A percentile compares a stretch with the other conserved stretches of the same genome.
Evolutionary conservation across 129 eudicot genomes (phyloP).

Genomic region (Arctium minus): DNA sequence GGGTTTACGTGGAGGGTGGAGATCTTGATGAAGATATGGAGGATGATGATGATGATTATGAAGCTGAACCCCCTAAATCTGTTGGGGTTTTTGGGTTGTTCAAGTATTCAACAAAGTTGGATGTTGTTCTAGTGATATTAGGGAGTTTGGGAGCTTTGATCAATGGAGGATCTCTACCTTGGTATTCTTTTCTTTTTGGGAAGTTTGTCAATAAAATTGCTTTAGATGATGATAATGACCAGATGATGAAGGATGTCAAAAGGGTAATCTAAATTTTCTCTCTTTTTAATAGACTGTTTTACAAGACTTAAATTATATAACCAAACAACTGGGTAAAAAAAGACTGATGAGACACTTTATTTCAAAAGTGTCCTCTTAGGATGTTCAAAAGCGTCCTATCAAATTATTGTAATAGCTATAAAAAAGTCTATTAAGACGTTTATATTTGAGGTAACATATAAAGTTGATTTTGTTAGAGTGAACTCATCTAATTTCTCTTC

Average conservation of each 20-base stretch:
- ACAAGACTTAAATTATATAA: not conserved
- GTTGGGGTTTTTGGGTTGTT: slow-evolving; percentile 57
- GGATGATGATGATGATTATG: slow-evolving; percentile 45
- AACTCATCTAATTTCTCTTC: not conserved
- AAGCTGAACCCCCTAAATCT: slow-evolving; percentile 33
- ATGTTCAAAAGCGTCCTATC: not conserved
- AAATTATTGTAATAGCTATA: too few species aligned
- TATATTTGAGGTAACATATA: too few species aligned
- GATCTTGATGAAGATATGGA: slow-evolving; percentile 13
- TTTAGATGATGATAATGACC: slow-evolving; percentile 33
- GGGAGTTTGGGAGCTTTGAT: slow-evolving; percentile 76
- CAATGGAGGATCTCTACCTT: slow-evolving; percentile 85
- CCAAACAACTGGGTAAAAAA: not conserved
- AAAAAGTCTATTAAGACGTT: too few species aligned
- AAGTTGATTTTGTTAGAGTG: not conserved
- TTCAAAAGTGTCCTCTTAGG: not conserved
- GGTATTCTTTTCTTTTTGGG: slow-evolving; percentile 77
- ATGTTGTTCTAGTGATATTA: slow-evolving; percentile 46
- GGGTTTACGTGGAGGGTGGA: slow-evolving; percentile 6
- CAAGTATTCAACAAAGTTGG: slow-evolving; percentile 60
- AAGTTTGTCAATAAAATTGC: slow-evolving; percentile 73
- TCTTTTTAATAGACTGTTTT: too few species aligned
- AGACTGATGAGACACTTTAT: not conserved
- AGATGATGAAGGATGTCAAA: slow-evolving; percentile 64
- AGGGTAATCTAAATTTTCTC: slow-evolving; percentile 26